Evolutionary conservation across 2,329 filamentous ascomycete genomes (phyloP).

Genomic region (Aureobasidium pullulans): DNA sequence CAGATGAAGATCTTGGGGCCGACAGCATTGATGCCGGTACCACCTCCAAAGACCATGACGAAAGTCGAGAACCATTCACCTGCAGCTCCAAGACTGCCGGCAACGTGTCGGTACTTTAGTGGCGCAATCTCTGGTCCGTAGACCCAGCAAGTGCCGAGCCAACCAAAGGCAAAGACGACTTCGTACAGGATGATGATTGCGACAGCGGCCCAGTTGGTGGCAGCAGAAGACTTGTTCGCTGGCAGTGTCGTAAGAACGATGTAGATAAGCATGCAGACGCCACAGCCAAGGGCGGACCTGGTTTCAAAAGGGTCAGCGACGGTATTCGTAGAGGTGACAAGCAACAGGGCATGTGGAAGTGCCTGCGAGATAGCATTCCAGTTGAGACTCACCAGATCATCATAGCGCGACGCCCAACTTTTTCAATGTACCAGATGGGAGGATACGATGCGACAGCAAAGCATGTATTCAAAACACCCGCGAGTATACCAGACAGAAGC

Average conservation of each 20-base stretch:
- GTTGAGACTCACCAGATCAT: conserved; percentile 22
- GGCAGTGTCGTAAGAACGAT: conserved; percentile 21
- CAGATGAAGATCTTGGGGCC: conserved; percentile 34
- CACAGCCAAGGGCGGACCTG: conserved; percentile 20
- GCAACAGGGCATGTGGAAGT: too few species aligned
- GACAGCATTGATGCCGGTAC: conserved; percentile 27
- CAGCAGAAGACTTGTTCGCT: conserved; percentile 12
- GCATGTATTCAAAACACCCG: conserved; percentile 23
- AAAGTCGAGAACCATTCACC: conserved; percentile 33
- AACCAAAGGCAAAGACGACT: conserved; percentile 25
- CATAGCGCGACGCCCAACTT: conserved; percentile 25
- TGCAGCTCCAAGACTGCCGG: conserved; percentile 28
- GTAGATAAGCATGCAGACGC: conserved; percentile 24
- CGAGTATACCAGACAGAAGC: conserved; percentile 22
- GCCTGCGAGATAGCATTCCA: too few species aligned
- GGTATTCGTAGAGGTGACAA: too few species aligned
- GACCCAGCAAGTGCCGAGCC: conserved; percentile 29
- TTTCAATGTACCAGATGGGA: conserved; percentile 25
- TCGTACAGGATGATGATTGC: conserved; percentile 25
- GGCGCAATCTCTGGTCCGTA: conserved; percentile 33
- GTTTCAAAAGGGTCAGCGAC: neutral
- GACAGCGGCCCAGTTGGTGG: conserved; percentile 23
- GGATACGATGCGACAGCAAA: conserved; percentile 25
- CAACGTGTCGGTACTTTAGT: conserved; percentile 30
- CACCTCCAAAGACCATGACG: conserved; percentile 30